A percentile compares a stretch with the other conserved stretches of the same genome.
phyloP scores from a whole-genome alignment of 805 yeast species.

The Metschnikowia amazonensis region DNA sequence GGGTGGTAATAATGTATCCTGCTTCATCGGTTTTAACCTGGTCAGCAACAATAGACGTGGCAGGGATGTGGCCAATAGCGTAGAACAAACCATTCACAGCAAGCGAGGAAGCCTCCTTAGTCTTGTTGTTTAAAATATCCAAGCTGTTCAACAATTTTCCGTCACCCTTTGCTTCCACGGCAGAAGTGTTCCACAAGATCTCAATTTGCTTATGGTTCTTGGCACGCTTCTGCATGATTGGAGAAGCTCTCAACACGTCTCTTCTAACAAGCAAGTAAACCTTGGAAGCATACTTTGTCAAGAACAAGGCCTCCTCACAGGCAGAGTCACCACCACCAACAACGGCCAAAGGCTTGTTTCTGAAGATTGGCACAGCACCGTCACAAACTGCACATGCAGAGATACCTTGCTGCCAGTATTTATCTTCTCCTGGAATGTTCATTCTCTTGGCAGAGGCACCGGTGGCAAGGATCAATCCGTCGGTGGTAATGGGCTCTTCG shows the following conservation, averaged over 20 bases:
- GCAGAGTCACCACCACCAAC: conserved; percentile 99
- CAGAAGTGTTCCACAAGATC: conserved; percentile 79
- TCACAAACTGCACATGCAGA: conserved; percentile 99
- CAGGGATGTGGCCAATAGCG: conserved; percentile 97
- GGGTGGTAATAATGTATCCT: conserved; percentile 85
- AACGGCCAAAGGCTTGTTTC: conserved; percentile 96
- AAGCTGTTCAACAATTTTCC: conserved; percentile 74
- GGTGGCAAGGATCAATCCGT: conserved; percentile 89
- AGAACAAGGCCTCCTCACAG: conserved; percentile 96
- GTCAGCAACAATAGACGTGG: conserved; percentile 72
- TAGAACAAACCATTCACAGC: conserved; percentile 90
- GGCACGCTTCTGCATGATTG: conserved; percentile 95
- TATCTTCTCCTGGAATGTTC: conserved; percentile 92
- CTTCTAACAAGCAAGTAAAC: conserved; percentile 92
- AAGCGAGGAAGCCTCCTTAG: conserved; percentile 65
- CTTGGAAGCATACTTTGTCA: conserved; percentile 97
- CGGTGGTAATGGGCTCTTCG: conserved; percentile 85
- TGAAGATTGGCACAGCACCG: conserved; percentile 98
- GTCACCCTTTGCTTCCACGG: conserved; percentile 89
- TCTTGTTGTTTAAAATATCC: conserved; percentile 63
- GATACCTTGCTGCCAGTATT: conserved; percentile 98
- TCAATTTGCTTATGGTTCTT: conserved; percentile 82
- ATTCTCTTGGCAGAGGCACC: conserved; percentile 98
- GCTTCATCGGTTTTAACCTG: conserved; percentile 82
- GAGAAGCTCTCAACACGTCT: conserved; percentile 90